Conservation (phyloP, 257 asterid genomes). For the Linaria vulgaris region DNA sequence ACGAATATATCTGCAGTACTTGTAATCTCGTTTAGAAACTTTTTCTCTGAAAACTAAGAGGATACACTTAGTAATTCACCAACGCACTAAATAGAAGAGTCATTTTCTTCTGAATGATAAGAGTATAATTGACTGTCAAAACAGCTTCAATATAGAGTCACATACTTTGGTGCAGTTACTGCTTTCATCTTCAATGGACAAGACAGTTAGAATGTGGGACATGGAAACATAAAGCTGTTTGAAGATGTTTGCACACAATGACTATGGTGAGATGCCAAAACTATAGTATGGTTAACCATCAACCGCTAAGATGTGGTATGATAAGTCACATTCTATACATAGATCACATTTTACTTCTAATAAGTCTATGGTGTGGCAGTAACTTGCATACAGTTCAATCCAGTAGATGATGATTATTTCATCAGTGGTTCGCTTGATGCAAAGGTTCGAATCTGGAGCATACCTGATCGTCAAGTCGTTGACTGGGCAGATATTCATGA, state of each 20-base stretch:
- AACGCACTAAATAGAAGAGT: too few species aligned
- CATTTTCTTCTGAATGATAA: neutral
- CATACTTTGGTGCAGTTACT: slow-evolving; percentile 46
- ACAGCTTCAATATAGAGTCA: slow-evolving; percentile 5
- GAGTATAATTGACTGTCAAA: neutral
- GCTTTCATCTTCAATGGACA: slow-evolving; percentile 94
- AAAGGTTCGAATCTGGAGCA: slow-evolving; percentile 74
- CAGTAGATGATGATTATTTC: slow-evolving; percentile 61
- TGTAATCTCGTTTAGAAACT: too few species aligned
- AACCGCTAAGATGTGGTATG: slow-evolving; percentile 26
- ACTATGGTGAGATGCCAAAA: slow-evolving; percentile 71
- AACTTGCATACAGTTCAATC: slow-evolving; percentile 83
- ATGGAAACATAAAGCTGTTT: slow-evolving; percentile 58
- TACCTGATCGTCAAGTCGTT: slow-evolving; percentile 59
- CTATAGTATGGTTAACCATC: slow-evolving; percentile 11
- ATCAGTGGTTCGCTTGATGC: slow-evolving; percentile 82
- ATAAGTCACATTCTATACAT: slow-evolving; percentile 26
- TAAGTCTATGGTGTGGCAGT: slow-evolving; percentile 50
- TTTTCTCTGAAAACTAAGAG: too few species aligned
- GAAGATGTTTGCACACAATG: slow-evolving; percentile 84
- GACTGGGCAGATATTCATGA: slow-evolving; percentile 69
- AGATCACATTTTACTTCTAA: slow-evolving; percentile 23
- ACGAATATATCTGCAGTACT: too few species aligned
- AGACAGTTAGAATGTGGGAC: slow-evolving; percentile 83
- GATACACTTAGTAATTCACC: neutral